Evolutionary conservation across 371 early-diverging fungal species (phyloP).

Genomic region (Mycotypha africana): DNA sequence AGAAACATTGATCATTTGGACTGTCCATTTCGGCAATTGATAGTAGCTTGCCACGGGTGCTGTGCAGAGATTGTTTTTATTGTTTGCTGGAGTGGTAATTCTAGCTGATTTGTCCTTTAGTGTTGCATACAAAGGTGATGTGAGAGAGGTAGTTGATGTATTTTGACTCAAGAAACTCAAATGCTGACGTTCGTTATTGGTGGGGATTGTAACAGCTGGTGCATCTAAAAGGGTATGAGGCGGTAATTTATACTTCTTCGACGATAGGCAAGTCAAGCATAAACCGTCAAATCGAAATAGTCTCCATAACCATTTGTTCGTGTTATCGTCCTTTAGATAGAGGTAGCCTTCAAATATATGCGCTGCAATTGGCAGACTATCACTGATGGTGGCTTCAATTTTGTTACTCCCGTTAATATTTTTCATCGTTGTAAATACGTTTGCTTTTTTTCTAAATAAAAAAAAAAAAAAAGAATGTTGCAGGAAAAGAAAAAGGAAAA

Average conservation of each 20-base stretch:
- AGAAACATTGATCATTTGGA: constrained; percentile 31
- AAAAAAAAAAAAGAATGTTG: no score
- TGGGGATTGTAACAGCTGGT: constrained; percentile 3
- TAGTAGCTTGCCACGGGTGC: constrained; percentile 29
- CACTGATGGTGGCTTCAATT: no score
- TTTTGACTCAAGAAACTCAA: neutral
- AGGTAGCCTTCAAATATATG: constrained; percentile 47
- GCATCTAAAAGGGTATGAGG: constrained; percentile 19
- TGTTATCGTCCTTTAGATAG: constrained; percentile 26
- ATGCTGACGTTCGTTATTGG: no score
- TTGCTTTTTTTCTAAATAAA: no score
- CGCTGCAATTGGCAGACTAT: constrained; percentile 20
- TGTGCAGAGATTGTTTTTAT: neutral
- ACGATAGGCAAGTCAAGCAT: constrained; percentile 35
- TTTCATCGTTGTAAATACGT: no score
- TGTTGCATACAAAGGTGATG: constrained; percentile 34
- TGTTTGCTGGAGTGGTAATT: no score
- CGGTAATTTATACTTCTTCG: constrained; percentile 32
- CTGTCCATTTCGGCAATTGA: constrained; percentile 43
- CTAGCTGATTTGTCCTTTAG: constrained; percentile 21
- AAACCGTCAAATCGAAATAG: constrained; percentile 49
- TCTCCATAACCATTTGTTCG: constrained; percentile 39
- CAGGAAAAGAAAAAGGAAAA: no score
- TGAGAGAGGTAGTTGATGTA: constrained; percentile 14
- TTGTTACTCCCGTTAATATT: no score